Percentiles rank a stretch among this genome's conserved stretches.
Evolutionary conservation across 306 rosid species (phyloP).

Genomic region (Parietaria judaica): DNA sequence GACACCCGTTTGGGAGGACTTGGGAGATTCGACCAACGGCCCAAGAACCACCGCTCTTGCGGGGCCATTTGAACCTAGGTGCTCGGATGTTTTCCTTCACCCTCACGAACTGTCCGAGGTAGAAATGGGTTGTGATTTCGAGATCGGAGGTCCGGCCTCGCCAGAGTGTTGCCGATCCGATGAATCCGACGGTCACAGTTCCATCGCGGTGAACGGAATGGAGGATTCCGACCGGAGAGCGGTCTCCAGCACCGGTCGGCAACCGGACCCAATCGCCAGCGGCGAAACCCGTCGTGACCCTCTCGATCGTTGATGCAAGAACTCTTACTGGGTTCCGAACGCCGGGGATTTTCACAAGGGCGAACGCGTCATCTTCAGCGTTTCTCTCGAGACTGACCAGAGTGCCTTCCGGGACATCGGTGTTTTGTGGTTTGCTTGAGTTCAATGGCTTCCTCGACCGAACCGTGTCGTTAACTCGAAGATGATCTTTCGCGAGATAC

Average conservation of each 20-base stretch:
- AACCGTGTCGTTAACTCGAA: slow-evolving; percentile 57
- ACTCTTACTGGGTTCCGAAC: slow-evolving; percentile 54
- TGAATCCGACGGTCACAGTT: slow-evolving; percentile 46
- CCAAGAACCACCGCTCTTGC: slow-evolving; percentile 36
- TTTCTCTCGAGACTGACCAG: slow-evolving; percentile 50
- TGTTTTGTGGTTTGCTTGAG: slow-evolving; percentile 41
- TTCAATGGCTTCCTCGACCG: slow-evolving; percentile 58
- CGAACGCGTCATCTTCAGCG: slow-evolving; percentile 33
- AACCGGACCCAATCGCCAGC: slow-evolving; percentile 64
- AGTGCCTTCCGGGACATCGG: slow-evolving; percentile 59
- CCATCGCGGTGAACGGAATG: slow-evolving; percentile 56
- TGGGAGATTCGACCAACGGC: slow-evolving; percentile 52
- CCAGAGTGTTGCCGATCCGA: slow-evolving; percentile 68
- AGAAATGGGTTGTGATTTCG: slow-evolving; percentile 37
- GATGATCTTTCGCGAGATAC: slow-evolving; percentile 60
- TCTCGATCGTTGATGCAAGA: slow-evolving; percentile 42
- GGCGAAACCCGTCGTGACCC: slow-evolving; percentile 53
- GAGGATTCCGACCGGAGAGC: slow-evolving; percentile 59
- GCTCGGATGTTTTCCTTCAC: slow-evolving; percentile 33
- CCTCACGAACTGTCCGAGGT: slow-evolving; percentile 60
- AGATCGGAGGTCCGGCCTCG: slow-evolving; percentile 43
- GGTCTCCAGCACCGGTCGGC: slow-evolving; percentile 33
- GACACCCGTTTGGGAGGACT: slow-evolving; percentile 67
- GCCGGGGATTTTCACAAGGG: slow-evolving; percentile 52
- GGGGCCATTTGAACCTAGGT: slow-evolving; percentile 69